Conservation (phyloP, 106 monocot genomes). For the Xerophyta viscosa region DNA sequence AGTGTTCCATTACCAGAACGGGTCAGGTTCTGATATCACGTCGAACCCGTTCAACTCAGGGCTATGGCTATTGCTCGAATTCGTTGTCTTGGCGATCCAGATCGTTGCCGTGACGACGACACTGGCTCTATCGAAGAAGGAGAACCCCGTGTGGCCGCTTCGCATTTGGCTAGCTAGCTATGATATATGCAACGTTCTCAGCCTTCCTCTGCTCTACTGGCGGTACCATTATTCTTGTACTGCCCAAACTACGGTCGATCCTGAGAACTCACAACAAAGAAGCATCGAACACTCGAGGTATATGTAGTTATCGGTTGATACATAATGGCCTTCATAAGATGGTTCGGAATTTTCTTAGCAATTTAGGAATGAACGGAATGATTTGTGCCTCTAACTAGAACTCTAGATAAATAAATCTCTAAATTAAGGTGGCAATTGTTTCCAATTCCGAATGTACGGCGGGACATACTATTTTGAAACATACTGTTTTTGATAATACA, state of each 20-base stretch:
- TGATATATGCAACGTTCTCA: conserved; percentile 56
- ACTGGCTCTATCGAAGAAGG: conserved; percentile 27
- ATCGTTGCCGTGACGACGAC: conserved; percentile 23
- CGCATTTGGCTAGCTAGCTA: conserved; percentile 65
- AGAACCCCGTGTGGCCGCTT: conserved; percentile 70
- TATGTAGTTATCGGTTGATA: not conserved
- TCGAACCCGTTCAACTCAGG: conserved; percentile 71
- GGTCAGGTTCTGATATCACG: conserved; percentile 44
- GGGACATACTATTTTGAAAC: too few relatives aligned
- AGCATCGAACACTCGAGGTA: conserved; percentile 45
- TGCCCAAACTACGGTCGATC: not conserved
- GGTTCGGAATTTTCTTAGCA: too few relatives aligned
- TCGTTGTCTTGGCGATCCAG: conserved; percentile 34
- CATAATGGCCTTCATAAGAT: too few relatives aligned
- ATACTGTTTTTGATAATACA: too few relatives aligned
- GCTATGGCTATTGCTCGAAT: conserved; percentile 54
- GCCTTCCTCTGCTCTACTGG: conserved; percentile 71
- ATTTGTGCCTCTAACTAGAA: too few relatives aligned
- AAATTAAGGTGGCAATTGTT: too few relatives aligned
- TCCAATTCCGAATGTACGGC: too few relatives aligned
- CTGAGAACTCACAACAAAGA: conserved; percentile 49
- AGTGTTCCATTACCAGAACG: conserved; percentile 80
- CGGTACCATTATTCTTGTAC: conserved; percentile 26
- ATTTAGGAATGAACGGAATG: too few relatives aligned
- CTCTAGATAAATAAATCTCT: too few relatives aligned